phyloP scores from a whole-genome alignment of 2,329 filamentous ascomycete genomes.

The Xylariales sp. region DNA sequence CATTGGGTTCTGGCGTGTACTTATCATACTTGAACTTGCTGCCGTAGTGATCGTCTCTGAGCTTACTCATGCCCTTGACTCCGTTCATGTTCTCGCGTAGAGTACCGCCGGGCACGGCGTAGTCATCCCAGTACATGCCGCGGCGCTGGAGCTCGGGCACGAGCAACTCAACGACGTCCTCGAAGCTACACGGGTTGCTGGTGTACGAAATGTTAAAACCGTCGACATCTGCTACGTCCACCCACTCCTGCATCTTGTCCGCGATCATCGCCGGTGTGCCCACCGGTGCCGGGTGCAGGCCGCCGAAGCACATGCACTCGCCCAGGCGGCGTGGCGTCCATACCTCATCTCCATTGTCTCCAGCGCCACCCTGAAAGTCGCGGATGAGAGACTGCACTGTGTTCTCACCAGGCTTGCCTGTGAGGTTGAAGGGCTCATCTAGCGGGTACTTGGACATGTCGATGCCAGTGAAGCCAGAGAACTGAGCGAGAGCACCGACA shows the following conservation, averaged over 20 bases:
- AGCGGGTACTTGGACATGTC: slow-evolving; percentile 1
- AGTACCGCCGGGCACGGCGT: background rate
- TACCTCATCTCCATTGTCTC: background rate
- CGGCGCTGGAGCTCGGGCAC: background rate
- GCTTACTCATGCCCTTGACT: background rate
- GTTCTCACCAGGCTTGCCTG: background rate
- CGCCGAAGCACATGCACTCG: background rate
- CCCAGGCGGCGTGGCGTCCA: slow-evolving; percentile 1
- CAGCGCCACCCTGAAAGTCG: slow-evolving; percentile 1
- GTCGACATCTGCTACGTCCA: background rate
- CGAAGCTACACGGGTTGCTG: background rate
- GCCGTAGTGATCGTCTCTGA: background rate
- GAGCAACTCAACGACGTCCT: background rate
- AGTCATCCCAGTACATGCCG: slow-evolving; percentile 1
- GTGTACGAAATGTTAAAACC: background rate
- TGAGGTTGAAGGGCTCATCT: background rate
- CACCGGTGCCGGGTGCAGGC: background rate
- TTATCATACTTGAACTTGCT: background rate
- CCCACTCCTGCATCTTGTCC: slow-evolving; percentile 1
- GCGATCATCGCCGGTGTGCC: background rate
- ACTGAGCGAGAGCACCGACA: background rate
- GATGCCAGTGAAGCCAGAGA: background rate
- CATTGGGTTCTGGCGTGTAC: background rate
- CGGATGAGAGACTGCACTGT: too few relatives aligned
- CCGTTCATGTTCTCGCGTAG: background rate